These are phyloP conservation scores for Aspergillus ostianus DNA, from an alignment of 495 filamentous ascomycete genomes.

Conservation along the genomic window DNA sequence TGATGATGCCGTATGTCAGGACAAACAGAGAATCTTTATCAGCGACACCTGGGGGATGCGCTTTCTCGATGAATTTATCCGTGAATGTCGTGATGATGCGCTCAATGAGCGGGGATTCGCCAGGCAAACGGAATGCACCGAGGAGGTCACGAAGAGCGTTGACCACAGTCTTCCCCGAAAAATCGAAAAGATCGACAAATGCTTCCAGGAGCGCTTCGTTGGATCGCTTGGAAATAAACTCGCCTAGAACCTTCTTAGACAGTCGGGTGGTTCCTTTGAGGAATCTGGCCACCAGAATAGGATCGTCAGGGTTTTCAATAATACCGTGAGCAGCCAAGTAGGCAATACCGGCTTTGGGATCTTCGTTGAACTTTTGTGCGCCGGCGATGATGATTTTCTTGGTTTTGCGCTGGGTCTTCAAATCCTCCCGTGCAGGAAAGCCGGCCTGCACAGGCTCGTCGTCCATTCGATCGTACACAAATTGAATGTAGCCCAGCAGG, in stretches of 20 bases:
- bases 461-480: slow-evolving; percentile 81
- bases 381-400: slow-evolving; percentile 90
- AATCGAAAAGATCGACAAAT: slow-evolving; percentile 84
- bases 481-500: slow-evolving; percentile 85
- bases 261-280: slow-evolving; percentile 80
- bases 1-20: slow-evolving; percentile 93
- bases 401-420: slow-evolving; percentile 67
- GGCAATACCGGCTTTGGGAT: slow-evolving; percentile 83
- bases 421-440: slow-evolving; percentile 59
- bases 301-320: slow-evolving; percentile 71
- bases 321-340: slow-evolving; percentile 82
- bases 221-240: slow-evolving; percentile 85
- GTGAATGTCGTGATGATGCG: slow-evolving; percentile 84
- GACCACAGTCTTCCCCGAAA: slow-evolving; percentile 79
- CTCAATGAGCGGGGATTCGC: slow-evolving; percentile 90
- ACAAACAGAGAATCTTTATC: slow-evolving; percentile 89
- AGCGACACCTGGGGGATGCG: slow-evolving; percentile 69
- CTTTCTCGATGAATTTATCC: slow-evolving; percentile 78
- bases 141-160: slow-evolving; percentile 85
- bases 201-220: slow-evolving; percentile 79
- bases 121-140: slow-evolving; percentile 90
- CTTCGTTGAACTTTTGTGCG: slow-evolving; percentile 91
- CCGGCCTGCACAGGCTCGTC: slow-evolving; percentile 62
- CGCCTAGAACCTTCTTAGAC: slow-evolving; percentile 87
- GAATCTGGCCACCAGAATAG: slow-evolving; percentile 73